A percentile compares a stretch with the other conserved stretches of the same genome.
These are phyloP conservation scores for Cladosporium sp. DNA, from an alignment of 2,329 filamentous ascomycete genomes.

Conservation along the genomic window DNA sequence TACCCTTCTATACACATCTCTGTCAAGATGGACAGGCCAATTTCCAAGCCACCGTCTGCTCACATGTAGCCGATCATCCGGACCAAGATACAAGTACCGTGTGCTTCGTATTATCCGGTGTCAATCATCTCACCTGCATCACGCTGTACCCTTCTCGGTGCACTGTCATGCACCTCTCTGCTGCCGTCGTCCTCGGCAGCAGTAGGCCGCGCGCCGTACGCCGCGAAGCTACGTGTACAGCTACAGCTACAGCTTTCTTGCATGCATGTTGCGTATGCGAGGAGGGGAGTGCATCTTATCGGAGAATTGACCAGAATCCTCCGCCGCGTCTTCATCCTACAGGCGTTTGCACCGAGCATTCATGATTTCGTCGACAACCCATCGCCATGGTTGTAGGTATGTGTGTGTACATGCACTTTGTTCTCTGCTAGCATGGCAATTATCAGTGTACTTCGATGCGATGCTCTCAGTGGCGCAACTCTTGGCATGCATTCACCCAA, in stretches of 20 bases:
- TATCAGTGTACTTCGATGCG: too few relatives aligned
- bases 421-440: too few relatives aligned
- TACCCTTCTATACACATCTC: too few relatives aligned
- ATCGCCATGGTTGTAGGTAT: too few relatives aligned
- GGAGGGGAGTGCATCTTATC: neutral
- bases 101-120: conserved; percentile 3
- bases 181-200: neutral
- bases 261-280: neutral
- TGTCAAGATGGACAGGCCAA: too few relatives aligned
- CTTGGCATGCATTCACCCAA: too few relatives aligned
- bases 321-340: neutral
- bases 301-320: neutral
- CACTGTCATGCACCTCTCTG: neutral
- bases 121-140: neutral
- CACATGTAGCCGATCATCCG: neutral
- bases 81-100: neutral
- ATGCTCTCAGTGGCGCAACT: too few relatives aligned
- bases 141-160: neutral
- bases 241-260: neutral
- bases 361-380: too few relatives aligned
- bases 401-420: too few relatives aligned
- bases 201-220: neutral
- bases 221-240: conserved; percentile 1
- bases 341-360: too few relatives aligned
- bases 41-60: neutral